Base-by-base conservation (phyloP, 2,329 filamentous ascomycete genomes). In the Exophiala phaeomuriformis region DNA sequence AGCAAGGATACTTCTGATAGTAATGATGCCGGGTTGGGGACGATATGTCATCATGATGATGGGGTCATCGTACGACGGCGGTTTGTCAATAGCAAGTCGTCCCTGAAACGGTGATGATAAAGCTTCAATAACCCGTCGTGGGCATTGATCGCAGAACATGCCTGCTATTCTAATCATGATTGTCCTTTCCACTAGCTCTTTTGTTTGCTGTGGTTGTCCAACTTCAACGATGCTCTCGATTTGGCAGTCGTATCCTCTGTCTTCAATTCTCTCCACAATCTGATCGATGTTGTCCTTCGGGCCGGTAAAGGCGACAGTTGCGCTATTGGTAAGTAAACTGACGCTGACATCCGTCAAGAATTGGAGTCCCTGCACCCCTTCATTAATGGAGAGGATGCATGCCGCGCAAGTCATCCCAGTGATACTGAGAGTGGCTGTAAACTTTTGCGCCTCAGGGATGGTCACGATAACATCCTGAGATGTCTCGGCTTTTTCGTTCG, bases 91-190 rank as follows among this genome's bases (percentile, higher is more conserved):
- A 10, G 63, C 63, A 35, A 74, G 64, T 9, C 40, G 27, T 40
- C 35, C 40, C 9, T 53, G 19, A 46, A 74, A 51, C 3, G 68
- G 65, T 4, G 61, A 50, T 6, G 69, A 48, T 19, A 19, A 19
- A 19, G 19, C 19, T 19, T 19, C 19, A 19, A 19, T 19, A 7
- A 75, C 63, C 42, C 68, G 72, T 32, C 75, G 72, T 0, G 85
- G 83, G 61, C 86, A 90, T 63, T 86, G 81, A 9, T 78, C 75
- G 68, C 87, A 90, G 68, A 86, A 88, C 71, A 90, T 83, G 46
- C 87, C 87, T 47, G 85, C 77, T 45, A 91, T 73, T 39, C 69
- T 70, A 52, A 90, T 81, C 51, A 83, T 78, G 1, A 88, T 76
- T 1, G 80, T 81, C 44, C 86, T 58, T 37, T 63, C 53, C 10